These are phyloP conservation scores for Phytomonas serpens DNA, from an alignment of 208 protist species.

Conservation along the genomic window DNA sequence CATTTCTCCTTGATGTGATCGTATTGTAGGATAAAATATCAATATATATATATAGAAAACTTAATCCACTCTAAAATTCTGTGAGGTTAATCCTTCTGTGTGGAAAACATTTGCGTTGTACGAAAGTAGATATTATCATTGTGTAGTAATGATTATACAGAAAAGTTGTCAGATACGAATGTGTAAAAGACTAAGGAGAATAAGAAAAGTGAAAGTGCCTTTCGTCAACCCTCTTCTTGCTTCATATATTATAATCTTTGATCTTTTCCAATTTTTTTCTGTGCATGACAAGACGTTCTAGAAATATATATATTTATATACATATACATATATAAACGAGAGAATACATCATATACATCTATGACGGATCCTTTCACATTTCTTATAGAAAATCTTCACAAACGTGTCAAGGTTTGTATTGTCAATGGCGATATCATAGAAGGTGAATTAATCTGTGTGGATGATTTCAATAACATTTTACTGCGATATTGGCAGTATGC, in stretches of 20 bases:
- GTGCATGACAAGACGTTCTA: neutral
- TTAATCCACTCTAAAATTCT: constrained; percentile 5
- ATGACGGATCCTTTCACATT: constrained; percentile 42
- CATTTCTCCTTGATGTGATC: neutral
- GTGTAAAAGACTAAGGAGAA: neutral
- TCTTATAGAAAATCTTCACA: constrained; percentile 35
- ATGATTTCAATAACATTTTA: constrained; percentile 65
- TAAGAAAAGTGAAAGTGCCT: neutral
- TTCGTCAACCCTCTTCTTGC: neutral
- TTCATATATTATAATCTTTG: neutral
- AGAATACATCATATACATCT: neutral
- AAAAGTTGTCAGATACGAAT: neutral
- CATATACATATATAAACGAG: neutral
- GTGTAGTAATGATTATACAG: neutral
- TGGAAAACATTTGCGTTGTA: neutral
- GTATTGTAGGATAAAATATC: constrained; percentile 6
- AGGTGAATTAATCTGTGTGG: constrained; percentile 50
- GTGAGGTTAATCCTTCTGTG: neutral
- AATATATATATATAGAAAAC: constrained; percentile 4
- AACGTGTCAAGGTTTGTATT: constrained; percentile 23
- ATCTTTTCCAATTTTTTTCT: neutral
- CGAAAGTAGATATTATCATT: neutral
- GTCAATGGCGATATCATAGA: constrained; percentile 14
- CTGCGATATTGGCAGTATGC: constrained; percentile 32
- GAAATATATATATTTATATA: constrained; percentile 2